Evolutionary conservation across 2,329 filamentous ascomycete species (phyloP), one percentile per base, ranked within the genome.

Genomic region (Xylariaceae sp.): DNA sequence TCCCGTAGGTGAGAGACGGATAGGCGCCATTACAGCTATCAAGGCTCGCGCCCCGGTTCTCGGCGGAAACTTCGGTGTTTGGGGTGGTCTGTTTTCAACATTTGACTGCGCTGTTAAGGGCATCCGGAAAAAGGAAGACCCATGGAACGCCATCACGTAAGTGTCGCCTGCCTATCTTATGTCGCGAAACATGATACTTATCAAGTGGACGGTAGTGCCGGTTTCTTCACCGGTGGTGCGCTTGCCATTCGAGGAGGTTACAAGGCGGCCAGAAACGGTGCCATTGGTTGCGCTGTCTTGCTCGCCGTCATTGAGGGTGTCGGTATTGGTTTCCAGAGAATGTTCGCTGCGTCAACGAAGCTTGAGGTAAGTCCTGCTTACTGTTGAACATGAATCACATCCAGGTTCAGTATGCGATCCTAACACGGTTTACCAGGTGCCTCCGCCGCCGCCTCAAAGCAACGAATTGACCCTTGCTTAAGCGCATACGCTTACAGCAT

Each of bases 91-190:
- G 59, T 97, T 97, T 82, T 91, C 87, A 69, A 95, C 91, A 63
- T 97, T 93, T 72, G 94, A 99, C 78, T 99, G 94, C 80, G 89
- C 92, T 18, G 89, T 97, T 63, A 99, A 97, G 82, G 93, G 93
- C 59, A 80, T 93, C 58, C 82, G 92, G 66, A 90, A 94, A 82
- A 97, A 97, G 87, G 94, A 99, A 76, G 94, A 97, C 74, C 92
- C 94, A 11, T 97, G 92, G 80, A 97, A 97, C 78, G 92, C 92
- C 71, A 97, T 99, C 74, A 95, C 49, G 61, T 63, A 53, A 56
- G 61, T 55, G 45, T 17, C 53, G 47, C 13, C 34, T 15, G 47
- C 13, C 34, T 15, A 10, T 39, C 15, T 23, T 41, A 17, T 2
- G 4, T 9, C 4, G 11, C n/a, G 23, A 45, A 30, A 18, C 44